Percentiles rank a stretch among this genome's conserved stretches.
phyloP scores from a whole-genome alignment of 2,329 filamentous ascomycete species.

The Alternaria novae-zelandiae region DNA sequence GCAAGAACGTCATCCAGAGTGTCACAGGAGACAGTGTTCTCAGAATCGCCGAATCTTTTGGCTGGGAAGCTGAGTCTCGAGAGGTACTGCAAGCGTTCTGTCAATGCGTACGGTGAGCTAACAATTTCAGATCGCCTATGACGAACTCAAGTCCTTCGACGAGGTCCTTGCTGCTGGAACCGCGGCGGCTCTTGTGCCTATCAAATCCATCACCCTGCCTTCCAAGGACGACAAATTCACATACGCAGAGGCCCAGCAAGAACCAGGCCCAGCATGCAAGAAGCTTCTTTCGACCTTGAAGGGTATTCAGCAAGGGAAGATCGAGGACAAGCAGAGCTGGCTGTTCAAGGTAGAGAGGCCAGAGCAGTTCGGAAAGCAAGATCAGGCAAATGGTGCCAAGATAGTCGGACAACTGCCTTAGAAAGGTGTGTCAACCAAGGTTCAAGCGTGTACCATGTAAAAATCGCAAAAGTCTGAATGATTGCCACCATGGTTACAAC shows the following conservation, averaged over 20 bases:
- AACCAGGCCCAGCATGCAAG: slow-evolving; percentile 74
- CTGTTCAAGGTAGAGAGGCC: slow-evolving; percentile 55
- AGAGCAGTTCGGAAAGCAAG: slow-evolving; percentile 41
- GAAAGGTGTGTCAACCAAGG: not conserved
- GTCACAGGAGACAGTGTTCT: slow-evolving; percentile 83
- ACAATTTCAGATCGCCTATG: slow-evolving; percentile 65
- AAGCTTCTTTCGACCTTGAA: slow-evolving; percentile 79
- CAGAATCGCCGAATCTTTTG: slow-evolving; percentile 76
- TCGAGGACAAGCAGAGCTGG: slow-evolving; percentile 81
- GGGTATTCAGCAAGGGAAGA: slow-evolving; percentile 83
- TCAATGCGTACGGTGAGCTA: not conserved
- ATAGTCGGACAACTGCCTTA: slow-evolving; percentile 46
- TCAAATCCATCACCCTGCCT: slow-evolving; percentile 83
- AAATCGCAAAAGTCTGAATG: not conserved
- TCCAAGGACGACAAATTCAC: slow-evolving; percentile 62
- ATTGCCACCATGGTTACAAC: not conserved
- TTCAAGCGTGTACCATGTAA: not conserved
- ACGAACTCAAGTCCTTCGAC: slow-evolving; percentile 66
- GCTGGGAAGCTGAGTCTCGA: slow-evolving; percentile 83
- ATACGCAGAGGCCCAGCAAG: slow-evolving; percentile 64
- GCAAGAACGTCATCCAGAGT: slow-evolving; percentile 83
- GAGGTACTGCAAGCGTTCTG: slow-evolving; percentile 56
- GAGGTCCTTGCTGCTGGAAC: slow-evolving; percentile 94
- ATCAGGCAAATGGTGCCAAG: slow-evolving; percentile 27
- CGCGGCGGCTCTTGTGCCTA: slow-evolving; percentile 87